A percentile compares a stretch with the other conserved stretches of the same genome.
These are phyloP conservation scores for Aureobasidium sp. DNA, from an alignment of 2,329 filamentous ascomycete species.

Conservation along the genomic window DNA sequence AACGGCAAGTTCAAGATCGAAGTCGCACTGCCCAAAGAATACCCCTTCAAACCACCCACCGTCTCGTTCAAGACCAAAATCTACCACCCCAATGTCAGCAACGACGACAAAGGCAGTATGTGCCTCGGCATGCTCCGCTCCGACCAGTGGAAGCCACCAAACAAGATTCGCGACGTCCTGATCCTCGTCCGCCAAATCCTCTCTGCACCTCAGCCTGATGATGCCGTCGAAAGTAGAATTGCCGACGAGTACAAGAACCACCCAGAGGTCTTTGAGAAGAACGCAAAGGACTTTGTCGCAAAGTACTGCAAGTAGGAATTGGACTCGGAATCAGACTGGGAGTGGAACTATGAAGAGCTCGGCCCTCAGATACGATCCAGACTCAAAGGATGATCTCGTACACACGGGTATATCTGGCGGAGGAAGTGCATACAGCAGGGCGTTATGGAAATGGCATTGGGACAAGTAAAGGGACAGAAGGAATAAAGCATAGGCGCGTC, in stretches of 20 bases:
- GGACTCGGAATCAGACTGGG: background rate
- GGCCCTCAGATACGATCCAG: background rate
- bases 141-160: conserved; percentile 88
- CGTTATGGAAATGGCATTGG: background rate
- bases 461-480: background rate
- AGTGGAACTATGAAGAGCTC: background rate
- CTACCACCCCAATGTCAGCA: conserved; percentile 92
- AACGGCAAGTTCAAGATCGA: conserved; percentile 68
- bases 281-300: conserved; percentile 64
- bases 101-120: conserved; percentile 78
- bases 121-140: conserved; percentile 76
- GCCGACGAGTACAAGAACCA: conserved; percentile 75
- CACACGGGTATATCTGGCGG: background rate
- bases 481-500: background rate
- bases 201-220: conserved; percentile 76
- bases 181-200: conserved; percentile 69
- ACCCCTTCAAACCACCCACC: conserved; percentile 82
- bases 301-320: conserved; percentile 44
- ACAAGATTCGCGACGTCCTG: conserved; percentile 67
- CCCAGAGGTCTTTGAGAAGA: conserved; percentile 63
- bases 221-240: conserved; percentile 79
- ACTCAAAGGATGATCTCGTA: background rate
- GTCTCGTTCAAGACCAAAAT: conserved; percentile 81
- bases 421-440: background rate
- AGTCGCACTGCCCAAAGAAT: conserved; percentile 67